Percentiles rank a stretch among this genome's conserved stretches.
Conservation (phyloP, 129 eudicot species). For the Heracleum sosnowskyi region DNA sequence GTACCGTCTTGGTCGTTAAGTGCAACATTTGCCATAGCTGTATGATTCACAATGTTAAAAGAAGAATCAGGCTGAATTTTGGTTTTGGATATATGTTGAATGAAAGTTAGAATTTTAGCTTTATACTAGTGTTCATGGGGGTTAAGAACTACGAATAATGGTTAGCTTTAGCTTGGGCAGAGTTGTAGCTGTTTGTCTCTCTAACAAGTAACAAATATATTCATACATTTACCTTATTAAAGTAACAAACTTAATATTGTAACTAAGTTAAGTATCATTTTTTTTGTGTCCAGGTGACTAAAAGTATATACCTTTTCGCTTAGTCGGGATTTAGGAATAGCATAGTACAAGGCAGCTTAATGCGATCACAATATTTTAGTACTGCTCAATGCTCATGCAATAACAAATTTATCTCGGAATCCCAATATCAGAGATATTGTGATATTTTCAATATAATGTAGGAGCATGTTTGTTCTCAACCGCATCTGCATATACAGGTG, state of each 20-base stretch:
- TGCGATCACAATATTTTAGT: background rate
- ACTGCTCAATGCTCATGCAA: background rate
- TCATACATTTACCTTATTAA: background rate
- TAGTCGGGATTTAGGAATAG: background rate
- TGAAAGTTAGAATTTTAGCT: background rate
- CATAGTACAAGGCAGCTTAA: background rate
- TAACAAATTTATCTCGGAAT: background rate
- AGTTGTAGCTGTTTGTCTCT: background rate
- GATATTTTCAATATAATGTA: too few species aligned
- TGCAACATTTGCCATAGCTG: constrained; percentile 7
- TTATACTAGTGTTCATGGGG: background rate
- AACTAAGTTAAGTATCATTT: background rate
- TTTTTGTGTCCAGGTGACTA: background rate
- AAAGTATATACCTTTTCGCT: background rate
- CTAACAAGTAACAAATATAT: background rate
- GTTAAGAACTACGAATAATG: background rate
- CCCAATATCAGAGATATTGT: too few species aligned
- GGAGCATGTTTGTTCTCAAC: too few species aligned
- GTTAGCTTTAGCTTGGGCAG: background rate
- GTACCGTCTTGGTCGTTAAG: constrained; percentile 19
- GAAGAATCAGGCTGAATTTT: background rate
- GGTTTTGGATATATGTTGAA: background rate
- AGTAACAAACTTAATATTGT: background rate
- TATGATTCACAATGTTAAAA: background rate
- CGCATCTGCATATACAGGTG: background rate